Conservation (phyloP, 2,329 filamentous ascomycete genomes). For the Xylaria multiplex region DNA sequence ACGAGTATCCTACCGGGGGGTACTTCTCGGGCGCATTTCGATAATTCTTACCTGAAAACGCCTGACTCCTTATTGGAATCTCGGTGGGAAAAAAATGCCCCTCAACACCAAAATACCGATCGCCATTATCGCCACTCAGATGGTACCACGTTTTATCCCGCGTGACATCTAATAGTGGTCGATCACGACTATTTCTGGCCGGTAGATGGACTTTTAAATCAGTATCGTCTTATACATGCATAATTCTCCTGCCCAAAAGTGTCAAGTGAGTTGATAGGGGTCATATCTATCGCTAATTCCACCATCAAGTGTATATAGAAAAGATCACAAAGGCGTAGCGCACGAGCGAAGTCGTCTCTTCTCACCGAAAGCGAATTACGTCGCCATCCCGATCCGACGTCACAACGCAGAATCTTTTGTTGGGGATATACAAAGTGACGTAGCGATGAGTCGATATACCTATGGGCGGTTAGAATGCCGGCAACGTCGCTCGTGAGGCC, state of each 20-base stretch:
- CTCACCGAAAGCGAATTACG: slow-evolving; percentile 36
- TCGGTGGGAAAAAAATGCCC: slow-evolving; percentile 36
- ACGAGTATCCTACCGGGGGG: slow-evolving; percentile 29
- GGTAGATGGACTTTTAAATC: slow-evolving; percentile 32
- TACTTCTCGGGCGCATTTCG: slow-evolving; percentile 13
- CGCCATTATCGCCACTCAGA: slow-evolving; percentile 35
- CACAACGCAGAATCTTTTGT: slow-evolving; percentile 21
- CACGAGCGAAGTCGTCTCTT: slow-evolving; percentile 7
- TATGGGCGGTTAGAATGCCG: slow-evolving; percentile 14
- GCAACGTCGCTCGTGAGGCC: slow-evolving; percentile 6
- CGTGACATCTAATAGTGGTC: slow-evolving; percentile 39
- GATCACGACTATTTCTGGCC: slow-evolving; percentile 39
- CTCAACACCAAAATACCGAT: slow-evolving; percentile 33
- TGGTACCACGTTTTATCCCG: slow-evolving; percentile 37
- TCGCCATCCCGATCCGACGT: slow-evolving; percentile 23
- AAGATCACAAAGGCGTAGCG: slow-evolving; percentile 8
- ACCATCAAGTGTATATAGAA: background rate
- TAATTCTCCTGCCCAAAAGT: slow-evolving; percentile 14
- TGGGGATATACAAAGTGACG: slow-evolving; percentile 7
- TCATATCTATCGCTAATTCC: slow-evolving; percentile 18
- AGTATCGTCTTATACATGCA: slow-evolving; percentile 25
- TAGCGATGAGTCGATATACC: slow-evolving; percentile 19
- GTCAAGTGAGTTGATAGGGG: slow-evolving; percentile 14
- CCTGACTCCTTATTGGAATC: slow-evolving; percentile 30
- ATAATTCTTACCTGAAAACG: slow-evolving; percentile 30